phyloP scores from a whole-genome alignment of 345 rosid species.

The Eucalyptus erythrocorys region DNA sequence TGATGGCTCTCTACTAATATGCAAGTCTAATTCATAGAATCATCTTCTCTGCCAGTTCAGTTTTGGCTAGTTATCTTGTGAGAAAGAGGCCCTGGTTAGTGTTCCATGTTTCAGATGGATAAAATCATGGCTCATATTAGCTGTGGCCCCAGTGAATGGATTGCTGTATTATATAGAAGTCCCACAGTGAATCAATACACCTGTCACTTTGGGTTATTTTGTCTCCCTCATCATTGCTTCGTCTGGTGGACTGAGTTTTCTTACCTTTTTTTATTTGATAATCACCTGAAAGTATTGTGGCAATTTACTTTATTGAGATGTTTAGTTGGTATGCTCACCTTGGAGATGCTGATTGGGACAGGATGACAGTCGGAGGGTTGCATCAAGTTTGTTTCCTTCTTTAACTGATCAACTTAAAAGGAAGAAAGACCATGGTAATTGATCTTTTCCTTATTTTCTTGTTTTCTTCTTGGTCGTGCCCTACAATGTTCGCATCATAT shows the following conservation, averaged over 20 bases:
- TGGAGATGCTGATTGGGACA: slow-evolving; percentile 16
- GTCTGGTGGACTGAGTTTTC: background rate
- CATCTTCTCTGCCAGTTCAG: background rate
- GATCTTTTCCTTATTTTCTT: background rate
- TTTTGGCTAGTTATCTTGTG: background rate
- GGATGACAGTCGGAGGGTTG: slow-evolving; percentile 85
- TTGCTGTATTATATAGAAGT: background rate
- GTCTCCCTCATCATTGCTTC: background rate
- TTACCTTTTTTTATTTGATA: background rate
- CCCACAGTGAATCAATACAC: background rate
- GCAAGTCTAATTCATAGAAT: background rate
- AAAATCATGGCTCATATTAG: background rate
- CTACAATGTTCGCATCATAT: background rate
- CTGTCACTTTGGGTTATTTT: background rate
- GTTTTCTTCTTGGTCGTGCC: background rate
- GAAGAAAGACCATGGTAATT: slow-evolving; percentile 77
- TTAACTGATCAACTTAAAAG: slow-evolving; percentile 46
- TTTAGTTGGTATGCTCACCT: background rate
- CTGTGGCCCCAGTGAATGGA: background rate
- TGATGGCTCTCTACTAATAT: background rate
- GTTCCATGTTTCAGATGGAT: background rate
- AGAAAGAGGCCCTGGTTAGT: background rate
- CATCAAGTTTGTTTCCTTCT: slow-evolving; percentile 63
- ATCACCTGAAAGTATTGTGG: background rate
- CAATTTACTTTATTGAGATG: background rate